Base-by-base conservation (phyloP, 2,329 filamentous ascomycete species). In the Gremmenia infestans region DNA sequence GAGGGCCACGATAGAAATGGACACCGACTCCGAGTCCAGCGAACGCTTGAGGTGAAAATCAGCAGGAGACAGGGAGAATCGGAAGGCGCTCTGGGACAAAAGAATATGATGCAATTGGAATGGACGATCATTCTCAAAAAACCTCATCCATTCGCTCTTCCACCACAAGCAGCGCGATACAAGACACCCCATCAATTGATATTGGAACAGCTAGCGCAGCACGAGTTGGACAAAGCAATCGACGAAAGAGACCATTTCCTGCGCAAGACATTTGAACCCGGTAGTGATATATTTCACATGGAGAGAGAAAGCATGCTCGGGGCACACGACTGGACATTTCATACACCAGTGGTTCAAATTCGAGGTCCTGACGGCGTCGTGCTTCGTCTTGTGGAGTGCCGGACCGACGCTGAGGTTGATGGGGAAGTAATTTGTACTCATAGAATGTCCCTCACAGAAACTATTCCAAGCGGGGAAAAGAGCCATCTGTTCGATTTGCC, bases 401-500 rank as follows among this genome's bases (percentile, higher is more conserved):
- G 53, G 17, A 35, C 28, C 23, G 53, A 55, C 42, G 37, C 39
- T 19, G 48, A 17, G 36, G 43, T 37, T 28, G 53, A 37, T n/a
- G 53, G 32, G 23, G 28, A 50, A 39, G 47, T 50, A n/a, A 35
- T 25, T 5, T 14, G 37, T 9, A 46, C 32, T 14, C 40, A 55
- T 39, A 17, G 15, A 32, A 23, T 50, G 17, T 15, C 17, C 14
- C 35, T 55, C 22, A 50, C 39, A 17, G 46, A 55, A 25, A 45
- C 37, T 0, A 36, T 25, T n/a, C 36, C 36, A 4, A 39, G 37
- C 11, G 37, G 17, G 14, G 47, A 40, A 35, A 25, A 25, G 22
- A 48, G 35, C 25, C 53, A 36, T 55, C 48, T 55, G 1, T 55
- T 55, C 45, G 53, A 55, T 47, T 14, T 55, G 22, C 53, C 53